Evolutionary conservation across 352 stramenopile species (phyloP).

Genomic region (Phytopythium helicoides): DNA sequence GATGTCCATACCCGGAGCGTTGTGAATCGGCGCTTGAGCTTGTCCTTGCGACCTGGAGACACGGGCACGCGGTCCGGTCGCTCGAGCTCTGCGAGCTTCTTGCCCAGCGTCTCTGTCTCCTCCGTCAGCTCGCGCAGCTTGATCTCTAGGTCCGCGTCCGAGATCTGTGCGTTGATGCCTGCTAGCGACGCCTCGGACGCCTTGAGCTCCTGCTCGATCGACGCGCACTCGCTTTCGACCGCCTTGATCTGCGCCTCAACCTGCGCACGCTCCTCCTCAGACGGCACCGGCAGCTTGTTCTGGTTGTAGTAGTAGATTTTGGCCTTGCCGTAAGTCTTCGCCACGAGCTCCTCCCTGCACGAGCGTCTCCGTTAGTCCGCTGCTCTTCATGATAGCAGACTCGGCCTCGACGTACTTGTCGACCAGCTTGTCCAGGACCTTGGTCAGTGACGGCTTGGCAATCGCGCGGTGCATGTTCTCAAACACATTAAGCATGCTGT

Average conservation of each 20-base stretch:
- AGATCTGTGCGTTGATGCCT: constrained; percentile 60
- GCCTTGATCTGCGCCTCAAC: constrained; percentile 57
- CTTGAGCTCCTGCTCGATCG: constrained; percentile 59
- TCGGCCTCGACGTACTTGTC: constrained; percentile 59
- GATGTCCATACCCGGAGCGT: constrained; percentile 70
- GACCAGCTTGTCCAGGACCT: constrained; percentile 68
- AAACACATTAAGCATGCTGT: constrained; percentile 85
- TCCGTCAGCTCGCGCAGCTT: constrained; percentile 43
- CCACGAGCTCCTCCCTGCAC: constrained; percentile 56
- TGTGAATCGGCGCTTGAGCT: constrained; percentile 62
- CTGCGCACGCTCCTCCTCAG: constrained; percentile 30
- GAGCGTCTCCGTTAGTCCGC: too few relatives aligned
- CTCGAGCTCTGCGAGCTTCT: constrained; percentile 52
- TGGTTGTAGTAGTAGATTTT: constrained; percentile 88
- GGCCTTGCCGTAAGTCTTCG: constrained; percentile 78
- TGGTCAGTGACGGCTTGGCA: constrained; percentile 70
- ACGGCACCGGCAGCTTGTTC: constrained; percentile 56
- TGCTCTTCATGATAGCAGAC: too few relatives aligned
- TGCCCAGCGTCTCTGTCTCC: constrained; percentile 31
- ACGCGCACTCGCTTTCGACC: constrained; percentile 38
- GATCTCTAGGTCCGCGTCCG: constrained; percentile 55
- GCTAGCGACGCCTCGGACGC: constrained; percentile 38
- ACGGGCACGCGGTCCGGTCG: constrained; percentile 34
- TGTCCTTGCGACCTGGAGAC: constrained; percentile 59
- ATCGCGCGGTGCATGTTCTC: constrained; percentile 79